Conservation (phyloP, 495 filamentous ascomycete species). For the Friedmanniomyces simplex region DNA sequence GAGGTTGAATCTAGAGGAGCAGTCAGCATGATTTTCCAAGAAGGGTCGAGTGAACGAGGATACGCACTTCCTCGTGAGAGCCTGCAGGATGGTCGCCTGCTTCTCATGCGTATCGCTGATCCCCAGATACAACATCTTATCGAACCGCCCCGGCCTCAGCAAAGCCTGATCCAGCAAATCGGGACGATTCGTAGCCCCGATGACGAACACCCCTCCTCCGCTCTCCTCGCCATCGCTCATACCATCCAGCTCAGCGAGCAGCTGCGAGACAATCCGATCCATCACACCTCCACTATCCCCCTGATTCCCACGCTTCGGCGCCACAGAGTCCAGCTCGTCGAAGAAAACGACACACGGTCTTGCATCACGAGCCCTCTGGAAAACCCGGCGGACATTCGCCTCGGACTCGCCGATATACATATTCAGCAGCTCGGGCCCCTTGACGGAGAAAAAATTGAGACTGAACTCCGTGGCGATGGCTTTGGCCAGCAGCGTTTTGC, state of each 20-base stretch:
- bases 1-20: slow-evolving; percentile 60
- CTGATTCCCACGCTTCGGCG: slow-evolving; percentile 94
- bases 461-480: slow-evolving; percentile 98
- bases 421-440: slow-evolving; percentile 92
- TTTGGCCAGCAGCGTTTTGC: slow-evolving; percentile 93
- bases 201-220: slow-evolving; percentile 86
- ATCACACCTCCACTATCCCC: slow-evolving; percentile 97
- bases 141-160: slow-evolving; percentile 84
- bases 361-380: slow-evolving; percentile 88
- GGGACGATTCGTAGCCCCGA: slow-evolving; percentile 91
- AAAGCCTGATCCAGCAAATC: slow-evolving; percentile 88
- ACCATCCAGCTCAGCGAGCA: slow-evolving; percentile 89
- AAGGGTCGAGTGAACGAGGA: neutral
- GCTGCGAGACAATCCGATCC: slow-evolving; percentile 95
- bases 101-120: slow-evolving; percentile 95
- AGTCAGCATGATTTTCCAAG: neutral
- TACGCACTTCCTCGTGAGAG: slow-evolving; percentile 79
- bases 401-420: slow-evolving; percentile 99
- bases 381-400: slow-evolving; percentile 92
- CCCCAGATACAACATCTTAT: slow-evolving; percentile 98
- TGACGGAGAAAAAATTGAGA: slow-evolving; percentile 98
- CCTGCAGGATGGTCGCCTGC: slow-evolving; percentile 88
- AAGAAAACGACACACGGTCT: slow-evolving; percentile 98
- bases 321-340: slow-evolving; percentile 93
- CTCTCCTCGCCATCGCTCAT: slow-evolving; percentile 68